Conservation (phyloP, 805 yeast species). For the Saccharomycopsis fodiens region DNA sequence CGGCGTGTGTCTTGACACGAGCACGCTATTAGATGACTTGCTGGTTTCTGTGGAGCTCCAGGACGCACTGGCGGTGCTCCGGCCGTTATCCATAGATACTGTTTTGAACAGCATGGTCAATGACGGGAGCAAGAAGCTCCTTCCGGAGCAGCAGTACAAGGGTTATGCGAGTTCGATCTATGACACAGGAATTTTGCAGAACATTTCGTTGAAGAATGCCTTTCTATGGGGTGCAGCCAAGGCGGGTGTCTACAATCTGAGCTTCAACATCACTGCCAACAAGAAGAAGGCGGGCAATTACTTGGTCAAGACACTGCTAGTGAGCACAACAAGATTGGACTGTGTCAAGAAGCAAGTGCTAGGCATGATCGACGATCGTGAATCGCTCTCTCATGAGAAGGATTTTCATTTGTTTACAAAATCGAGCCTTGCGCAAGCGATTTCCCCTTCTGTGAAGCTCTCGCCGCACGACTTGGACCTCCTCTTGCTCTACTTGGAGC, state of each 20-base stretch:
- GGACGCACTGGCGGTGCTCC: conserved; percentile 5
- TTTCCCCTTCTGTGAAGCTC: not conserved
- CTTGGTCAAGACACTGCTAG: conserved; percentile 9
- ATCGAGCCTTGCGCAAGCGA: not conserved
- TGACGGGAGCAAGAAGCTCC: conserved; percentile 2
- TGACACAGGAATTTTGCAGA: conserved; percentile 5
- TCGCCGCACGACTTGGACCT: conserved; percentile 3
- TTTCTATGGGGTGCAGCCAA: conserved; percentile 14
- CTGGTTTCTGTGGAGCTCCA: conserved; percentile 1
- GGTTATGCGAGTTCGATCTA: conserved; percentile 5
- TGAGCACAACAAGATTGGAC: conserved; percentile 12
- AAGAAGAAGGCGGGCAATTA: conserved; percentile 13
- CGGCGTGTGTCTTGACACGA: conserved; percentile 9
- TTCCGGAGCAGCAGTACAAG: conserved; percentile 8
- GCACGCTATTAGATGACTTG: conserved; percentile 12
- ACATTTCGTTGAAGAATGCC: conserved; percentile 12
- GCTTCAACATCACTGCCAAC: conserved; percentile 6
- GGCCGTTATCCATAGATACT: conserved; percentile 19
- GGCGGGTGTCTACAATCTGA: conserved; percentile 11
- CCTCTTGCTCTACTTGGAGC: conserved; percentile 1
- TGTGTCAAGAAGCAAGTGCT: not conserved
- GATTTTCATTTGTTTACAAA: not conserved
- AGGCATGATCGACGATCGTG: not conserved
- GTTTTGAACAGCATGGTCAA: conserved; percentile 17
- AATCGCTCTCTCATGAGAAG: not conserved